Conservation (phyloP, 257 asterid species). For the Ligustrum vulgare region DNA sequence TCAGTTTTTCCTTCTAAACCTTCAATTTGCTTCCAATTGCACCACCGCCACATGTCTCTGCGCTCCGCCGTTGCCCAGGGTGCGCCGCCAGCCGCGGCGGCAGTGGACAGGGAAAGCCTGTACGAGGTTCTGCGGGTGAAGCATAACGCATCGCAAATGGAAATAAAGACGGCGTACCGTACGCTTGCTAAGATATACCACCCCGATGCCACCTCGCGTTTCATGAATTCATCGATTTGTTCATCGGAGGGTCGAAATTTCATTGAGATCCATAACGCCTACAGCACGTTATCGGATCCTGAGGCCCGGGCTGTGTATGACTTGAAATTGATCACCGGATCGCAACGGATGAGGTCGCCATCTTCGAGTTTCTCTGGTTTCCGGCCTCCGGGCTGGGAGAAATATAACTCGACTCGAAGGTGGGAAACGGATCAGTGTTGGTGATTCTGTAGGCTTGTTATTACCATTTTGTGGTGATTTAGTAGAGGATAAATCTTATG, state of each 20-base stretch:
- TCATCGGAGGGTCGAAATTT: slow-evolving; percentile 56
- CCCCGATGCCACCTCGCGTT: slow-evolving; percentile 65
- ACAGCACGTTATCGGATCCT: slow-evolving; percentile 80
- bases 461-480: neutral
- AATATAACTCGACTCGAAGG: slow-evolving; percentile 60
- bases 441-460: slow-evolving; percentile 34
- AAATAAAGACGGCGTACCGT: slow-evolving; percentile 84
- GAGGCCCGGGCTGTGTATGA: slow-evolving; percentile 69
- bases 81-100: slow-evolving; percentile 33
- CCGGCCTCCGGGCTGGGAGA: slow-evolving; percentile 22
- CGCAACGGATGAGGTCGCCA: slow-evolving; percentile 17
- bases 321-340: slow-evolving; percentile 34
- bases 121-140: slow-evolving; percentile 72
- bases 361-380: neutral
- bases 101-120: slow-evolving; percentile 36
- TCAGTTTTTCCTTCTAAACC: slow-evolving; percentile 26
- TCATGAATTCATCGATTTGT: slow-evolving; percentile 32
- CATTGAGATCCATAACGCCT: slow-evolving; percentile 77
- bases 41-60: slow-evolving; percentile 8
- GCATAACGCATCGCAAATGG: slow-evolving; percentile 58
- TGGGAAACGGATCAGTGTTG: slow-evolving; percentile 99
- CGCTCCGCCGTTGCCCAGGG: neutral
- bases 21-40: slow-evolving; percentile 21
- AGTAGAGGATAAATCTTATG: neutral
- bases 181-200: slow-evolving; percentile 83